phyloP scores from a whole-genome alignment of 164 flowering plant species.

The Berberis vulgaris region DNA sequence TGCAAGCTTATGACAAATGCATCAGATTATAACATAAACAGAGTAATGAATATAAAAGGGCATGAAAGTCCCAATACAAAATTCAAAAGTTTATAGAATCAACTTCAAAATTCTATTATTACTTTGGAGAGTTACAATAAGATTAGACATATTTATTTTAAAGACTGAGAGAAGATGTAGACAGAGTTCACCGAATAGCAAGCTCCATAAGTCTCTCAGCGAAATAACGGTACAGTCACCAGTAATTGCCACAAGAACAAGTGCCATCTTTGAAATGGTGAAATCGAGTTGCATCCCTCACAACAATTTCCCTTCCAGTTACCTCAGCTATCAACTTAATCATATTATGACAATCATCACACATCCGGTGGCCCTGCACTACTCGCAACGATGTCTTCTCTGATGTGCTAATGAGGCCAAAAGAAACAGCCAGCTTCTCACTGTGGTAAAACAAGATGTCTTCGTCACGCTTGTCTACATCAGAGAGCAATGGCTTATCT shows the following conservation, averaged over 20 bases:
- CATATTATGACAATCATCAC: slow-evolving; percentile 59
- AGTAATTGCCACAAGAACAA: slow-evolving; percentile 73
- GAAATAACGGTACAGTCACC: slow-evolving; percentile 32
- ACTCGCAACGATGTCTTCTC: slow-evolving; percentile 47
- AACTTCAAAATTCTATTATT: no score
- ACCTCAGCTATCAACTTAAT: slow-evolving; percentile 53
- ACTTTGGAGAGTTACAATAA: no score
- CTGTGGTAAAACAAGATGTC: slow-evolving; percentile 41
- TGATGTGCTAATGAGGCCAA: slow-evolving; percentile 51
- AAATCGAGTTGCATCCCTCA: slow-evolving; percentile 73
- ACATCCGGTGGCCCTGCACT: slow-evolving; percentile 70
- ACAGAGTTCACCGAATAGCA: not conserved
- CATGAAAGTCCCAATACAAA: no score
- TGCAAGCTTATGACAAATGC: no score
- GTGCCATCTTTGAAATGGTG: slow-evolving; percentile 58
- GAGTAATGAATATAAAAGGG: no score
- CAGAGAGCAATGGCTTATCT: slow-evolving; percentile 52
- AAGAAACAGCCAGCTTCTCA: slow-evolving; percentile 71
- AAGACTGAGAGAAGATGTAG: not conserved
- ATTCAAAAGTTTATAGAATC: no score
- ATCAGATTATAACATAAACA: no score
- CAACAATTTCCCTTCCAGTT: slow-evolving; percentile 43
- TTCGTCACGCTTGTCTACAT: slow-evolving; percentile 66
- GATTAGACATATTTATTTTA: no score
- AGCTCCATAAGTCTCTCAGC: not conserved